Conservation (phyloP, 2,329 filamentous ascomycete species). For the Sarocladium oryzae region DNA sequence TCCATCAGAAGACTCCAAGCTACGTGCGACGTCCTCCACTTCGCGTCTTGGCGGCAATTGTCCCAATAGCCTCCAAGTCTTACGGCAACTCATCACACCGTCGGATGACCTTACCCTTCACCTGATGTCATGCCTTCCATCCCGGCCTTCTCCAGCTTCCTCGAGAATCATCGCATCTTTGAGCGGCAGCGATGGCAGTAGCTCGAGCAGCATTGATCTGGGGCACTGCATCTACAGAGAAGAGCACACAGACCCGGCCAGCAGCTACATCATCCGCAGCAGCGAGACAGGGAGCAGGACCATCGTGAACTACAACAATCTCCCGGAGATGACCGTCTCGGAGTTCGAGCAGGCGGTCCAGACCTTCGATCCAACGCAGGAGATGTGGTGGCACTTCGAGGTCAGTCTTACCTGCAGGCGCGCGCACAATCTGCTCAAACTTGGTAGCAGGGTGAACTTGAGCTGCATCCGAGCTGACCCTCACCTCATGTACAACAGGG, state of each 20-base stretch:
- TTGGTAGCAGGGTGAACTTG: neutral
- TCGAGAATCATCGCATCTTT: slow-evolving; percentile 49
- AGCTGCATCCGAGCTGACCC: neutral
- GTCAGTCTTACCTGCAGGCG: slow-evolving; percentile 28
- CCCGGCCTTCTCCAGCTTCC: slow-evolving; percentile 41
- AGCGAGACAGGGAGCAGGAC: slow-evolving; percentile 54
- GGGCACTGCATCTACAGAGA: slow-evolving; percentile 53
- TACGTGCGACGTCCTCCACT: slow-evolving; percentile 54
- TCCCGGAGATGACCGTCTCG: slow-evolving; percentile 58
- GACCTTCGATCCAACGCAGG: slow-evolving; percentile 23
- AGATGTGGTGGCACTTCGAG: slow-evolving; percentile 68
- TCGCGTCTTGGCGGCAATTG: slow-evolving; percentile 67
- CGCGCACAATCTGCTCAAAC: neutral
- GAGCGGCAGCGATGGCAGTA: slow-evolving; percentile 19
- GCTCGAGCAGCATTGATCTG: slow-evolving; percentile 25
- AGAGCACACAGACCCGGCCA: slow-evolving; percentile 49
- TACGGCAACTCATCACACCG: slow-evolving; percentile 52
- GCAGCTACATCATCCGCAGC: slow-evolving; percentile 64
- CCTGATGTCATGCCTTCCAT: slow-evolving; percentile 49
- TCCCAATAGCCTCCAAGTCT: slow-evolving; percentile 63
- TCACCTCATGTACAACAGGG: slow-evolving; percentile 39
- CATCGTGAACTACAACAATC: slow-evolving; percentile 62
- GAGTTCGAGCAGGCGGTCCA: slow-evolving; percentile 48
- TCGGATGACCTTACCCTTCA: slow-evolving; percentile 26
- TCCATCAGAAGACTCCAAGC: slow-evolving; percentile 65